Evolutionary conservation across 306 rosid species (phyloP), one percentile per base, ranked within the genome.

Genomic region (Argentina anserina): DNA sequence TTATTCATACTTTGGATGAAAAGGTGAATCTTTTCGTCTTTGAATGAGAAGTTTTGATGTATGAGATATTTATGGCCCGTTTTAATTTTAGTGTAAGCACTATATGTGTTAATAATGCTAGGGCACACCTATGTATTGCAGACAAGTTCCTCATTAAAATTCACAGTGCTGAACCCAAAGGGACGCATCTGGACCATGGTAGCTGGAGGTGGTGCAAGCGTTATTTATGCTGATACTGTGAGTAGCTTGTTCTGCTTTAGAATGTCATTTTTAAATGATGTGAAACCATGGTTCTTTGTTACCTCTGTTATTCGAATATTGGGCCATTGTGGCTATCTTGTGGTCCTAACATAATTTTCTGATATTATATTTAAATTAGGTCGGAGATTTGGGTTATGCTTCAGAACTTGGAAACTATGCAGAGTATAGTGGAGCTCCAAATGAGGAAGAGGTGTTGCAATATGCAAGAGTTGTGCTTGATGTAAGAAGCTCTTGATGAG

Each of bases 131-230:
- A 59, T 65, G 65, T 74, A 52, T 71, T 81, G 84, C 86, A 91
- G 97, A 91, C 97, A 68, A 90, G 97, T 84, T 86, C 97, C 25
- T 90, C 94, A 52, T 80, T 90, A 78, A 90, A 90, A 71, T 91
- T 91, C 80, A 91, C 95, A 9, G 89, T 91, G 60, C 72, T 91
- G 81, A 91, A 91, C 80, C 92, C 97, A 71, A 88, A 91, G 72
- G 92, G 97, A 82, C 92, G 97, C 75, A 91, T 91, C 67, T 91
- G 97, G 97, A 91, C 97, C 47, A 88, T 88, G 97, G 97, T 91
- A 37, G 97, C 95, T 40, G 97, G 97, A 65, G 97, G 95, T 37
- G 97, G 97, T 66, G 97, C 97, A n/a, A 91, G 97, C 9, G 97
- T 91, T 64, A 91, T 88, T 61, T 91, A 88, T 72, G 97, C 97